A percentile compares a stretch with the other conserved stretches of the same genome.
Conservation (phyloP, 305 asterid species). For the Coffea humblotiana region DNA sequence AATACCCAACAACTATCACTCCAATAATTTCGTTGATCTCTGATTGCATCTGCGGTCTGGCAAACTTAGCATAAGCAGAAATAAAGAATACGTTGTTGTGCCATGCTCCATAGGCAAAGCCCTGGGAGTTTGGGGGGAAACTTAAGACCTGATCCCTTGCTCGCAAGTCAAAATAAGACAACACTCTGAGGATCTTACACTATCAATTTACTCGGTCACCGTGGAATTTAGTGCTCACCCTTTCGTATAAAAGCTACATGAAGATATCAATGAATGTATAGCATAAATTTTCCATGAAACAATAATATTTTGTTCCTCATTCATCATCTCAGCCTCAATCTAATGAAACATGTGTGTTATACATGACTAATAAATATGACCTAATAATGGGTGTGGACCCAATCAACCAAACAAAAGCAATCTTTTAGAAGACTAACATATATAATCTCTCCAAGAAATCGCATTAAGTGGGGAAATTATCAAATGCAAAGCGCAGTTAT, state of each 20-base stretch:
- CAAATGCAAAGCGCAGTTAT: neutral
- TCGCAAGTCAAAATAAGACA: neutral
- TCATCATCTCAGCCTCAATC: neutral
- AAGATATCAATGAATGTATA: neutral
- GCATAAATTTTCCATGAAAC: neutral
- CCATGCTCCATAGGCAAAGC: neutral
- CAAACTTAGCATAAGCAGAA: neutral
- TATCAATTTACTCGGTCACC: neutral
- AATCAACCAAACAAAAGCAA: neutral
- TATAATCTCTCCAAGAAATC: slow-evolving; percentile 1
- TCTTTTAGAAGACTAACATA: neutral
- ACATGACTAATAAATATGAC: neutral
- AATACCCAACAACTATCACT: too few relatives aligned
- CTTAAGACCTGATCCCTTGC: neutral
- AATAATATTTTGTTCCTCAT: neutral
- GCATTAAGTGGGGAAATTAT: slow-evolving; percentile 14
- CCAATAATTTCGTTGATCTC: too few relatives aligned
- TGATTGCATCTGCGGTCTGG: neutral
- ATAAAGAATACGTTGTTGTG: too few relatives aligned
- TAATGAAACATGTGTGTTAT: neutral
- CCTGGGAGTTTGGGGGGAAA: neutral
- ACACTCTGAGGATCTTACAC: neutral
- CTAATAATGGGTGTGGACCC: neutral
- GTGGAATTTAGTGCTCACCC: neutral
- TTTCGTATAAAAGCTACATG: neutral